Conservation (phyloP, 306 rosid genomes). For the Argentina anserina region DNA sequence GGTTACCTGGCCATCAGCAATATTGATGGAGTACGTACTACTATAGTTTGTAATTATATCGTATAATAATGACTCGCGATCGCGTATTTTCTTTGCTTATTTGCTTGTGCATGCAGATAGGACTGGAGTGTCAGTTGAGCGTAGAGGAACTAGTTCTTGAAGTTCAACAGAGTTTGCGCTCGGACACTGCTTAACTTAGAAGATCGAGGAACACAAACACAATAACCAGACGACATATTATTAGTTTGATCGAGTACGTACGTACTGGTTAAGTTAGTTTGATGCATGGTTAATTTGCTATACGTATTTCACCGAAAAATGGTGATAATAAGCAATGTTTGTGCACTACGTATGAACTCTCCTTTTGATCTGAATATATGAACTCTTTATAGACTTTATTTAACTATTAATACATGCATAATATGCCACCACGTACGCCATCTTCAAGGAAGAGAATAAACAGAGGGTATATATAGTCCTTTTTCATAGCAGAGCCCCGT, state of each 20-base stretch:
- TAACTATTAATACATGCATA: background rate
- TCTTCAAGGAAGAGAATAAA: too few species aligned
- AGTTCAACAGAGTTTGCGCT: conserved; percentile 74
- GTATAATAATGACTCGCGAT: background rate
- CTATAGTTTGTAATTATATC: background rate
- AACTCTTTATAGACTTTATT: background rate
- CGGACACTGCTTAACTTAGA: conserved; percentile 27
- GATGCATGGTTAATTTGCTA: background rate
- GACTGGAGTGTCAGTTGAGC: conserved; percentile 79
- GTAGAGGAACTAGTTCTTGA: conserved; percentile 81
- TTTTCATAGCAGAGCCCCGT: too few species aligned
- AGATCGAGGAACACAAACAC: background rate
- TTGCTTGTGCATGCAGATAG: conserved; percentile 54
- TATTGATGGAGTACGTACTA: background rate
- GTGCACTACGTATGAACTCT: background rate
- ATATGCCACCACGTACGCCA: background rate
- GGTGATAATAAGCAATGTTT: background rate
- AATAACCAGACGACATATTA: background rate
- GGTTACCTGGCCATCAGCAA: background rate
- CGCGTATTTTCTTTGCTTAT: background rate
- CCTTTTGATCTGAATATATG: background rate
- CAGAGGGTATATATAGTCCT: too few species aligned
- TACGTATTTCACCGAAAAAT: background rate
- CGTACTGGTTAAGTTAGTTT: background rate
- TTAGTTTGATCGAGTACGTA: background rate